Evolutionary conservation across 495 filamentous ascomycete species (phyloP).

Genomic region (Filosporella fistucella): DNA sequence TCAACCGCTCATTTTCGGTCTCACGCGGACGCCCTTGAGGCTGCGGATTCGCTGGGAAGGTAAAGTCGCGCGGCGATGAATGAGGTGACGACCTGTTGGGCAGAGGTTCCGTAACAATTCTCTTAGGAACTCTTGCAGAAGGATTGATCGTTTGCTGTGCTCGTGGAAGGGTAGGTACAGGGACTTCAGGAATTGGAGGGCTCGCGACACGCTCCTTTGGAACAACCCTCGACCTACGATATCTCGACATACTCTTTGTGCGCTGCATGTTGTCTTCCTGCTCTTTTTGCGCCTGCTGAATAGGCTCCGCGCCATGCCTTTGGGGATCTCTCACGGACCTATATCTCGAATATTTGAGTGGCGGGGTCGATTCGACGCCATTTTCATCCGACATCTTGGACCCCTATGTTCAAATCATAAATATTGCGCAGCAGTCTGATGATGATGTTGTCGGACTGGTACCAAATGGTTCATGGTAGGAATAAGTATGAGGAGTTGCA

Average conservation of each 20-base stretch:
- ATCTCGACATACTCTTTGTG: conserved; percentile 55
- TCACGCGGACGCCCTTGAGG: conserved; percentile 4
- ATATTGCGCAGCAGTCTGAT: conserved; percentile 8
- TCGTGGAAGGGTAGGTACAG: background rate
- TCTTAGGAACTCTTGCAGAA: background rate
- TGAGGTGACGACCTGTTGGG: background rate
- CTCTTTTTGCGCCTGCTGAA: background rate
- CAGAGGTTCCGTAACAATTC: conserved; percentile 16
- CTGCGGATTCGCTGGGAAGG: background rate
- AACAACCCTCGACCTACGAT: conserved; percentile 35
- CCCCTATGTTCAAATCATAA: background rate
- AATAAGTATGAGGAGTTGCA: too few species aligned
- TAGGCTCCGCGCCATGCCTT: conserved; percentile 8
- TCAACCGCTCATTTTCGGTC: conserved; percentile 16
- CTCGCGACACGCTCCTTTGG: background rate
- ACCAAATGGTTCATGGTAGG: too few species aligned
- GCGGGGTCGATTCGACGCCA: background rate
- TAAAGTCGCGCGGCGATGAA: background rate
- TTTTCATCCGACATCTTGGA: conserved; percentile 18
- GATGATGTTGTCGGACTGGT: too few species aligned
- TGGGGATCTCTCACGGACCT: conserved; percentile 21
- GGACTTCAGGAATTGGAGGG: conserved; percentile 15
- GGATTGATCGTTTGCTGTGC: background rate
- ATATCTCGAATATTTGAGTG: conserved; percentile 20
- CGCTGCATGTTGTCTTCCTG: background rate